Evolutionary conservation across 2,329 filamentous ascomycete species (phyloP), one percentile per base, ranked within the genome.

Genomic region (Colletotrichum tanaceti): DNA sequence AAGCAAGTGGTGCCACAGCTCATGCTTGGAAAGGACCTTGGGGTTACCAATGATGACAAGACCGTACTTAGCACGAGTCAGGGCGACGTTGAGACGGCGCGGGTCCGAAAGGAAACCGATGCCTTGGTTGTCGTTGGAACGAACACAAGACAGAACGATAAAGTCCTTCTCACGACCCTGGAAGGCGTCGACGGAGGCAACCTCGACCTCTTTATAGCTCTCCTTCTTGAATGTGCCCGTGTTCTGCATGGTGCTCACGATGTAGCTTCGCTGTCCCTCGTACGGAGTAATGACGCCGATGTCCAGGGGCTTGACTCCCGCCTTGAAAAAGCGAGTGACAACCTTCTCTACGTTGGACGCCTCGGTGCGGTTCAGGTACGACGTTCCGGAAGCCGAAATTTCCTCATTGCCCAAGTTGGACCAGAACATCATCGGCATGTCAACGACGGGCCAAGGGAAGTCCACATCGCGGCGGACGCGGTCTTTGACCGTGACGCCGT

Each of bases 371-470:
- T 99, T 99, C 73, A 99, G 90, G 77, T 99, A 99, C 2, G 95
- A 98, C 2, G 96, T 99, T 76, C 96, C 96, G 32, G 94, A 98
- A 1, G 96, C 96, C 7, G 95, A 98, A 58, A 99, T 99, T 80
- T 99, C 96, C 80, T 99, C 96, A 69, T 97, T 97, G 69, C 96
- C 96, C 63, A 98, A 84, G 78, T 99, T 99, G 32, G 94, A 97
- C 96, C 96, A 99, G 83, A 99, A 99, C 96, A 98, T 98, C 96
- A 99, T 99, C 3, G 96, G 96, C 73, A 90, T 93, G 77, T 98
- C 95, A 22, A 86, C 89, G 38, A 97, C 93, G 3, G 96, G 96
- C 96, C 96, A 99, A 14, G 96, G 96, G 79, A 99, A 99, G 79
- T 99, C 96, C 35, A 99, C 93, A 74, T 99, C 95, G 72, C 91